Base-by-base conservation (phyloP, 768 basidiomycete genomes). In the Boletus barrowsii region DNA sequence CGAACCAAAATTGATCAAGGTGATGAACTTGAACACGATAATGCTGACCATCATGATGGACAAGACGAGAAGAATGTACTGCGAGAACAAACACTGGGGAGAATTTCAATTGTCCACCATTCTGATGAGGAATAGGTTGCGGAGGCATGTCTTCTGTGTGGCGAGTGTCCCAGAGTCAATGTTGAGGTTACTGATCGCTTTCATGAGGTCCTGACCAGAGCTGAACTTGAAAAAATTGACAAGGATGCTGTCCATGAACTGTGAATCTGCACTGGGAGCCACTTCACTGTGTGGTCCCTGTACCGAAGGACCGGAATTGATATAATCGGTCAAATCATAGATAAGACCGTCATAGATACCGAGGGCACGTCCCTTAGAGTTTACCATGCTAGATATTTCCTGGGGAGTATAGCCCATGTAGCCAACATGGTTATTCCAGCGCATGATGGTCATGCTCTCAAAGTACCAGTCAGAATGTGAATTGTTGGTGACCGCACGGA, bases 381-480 rank as follows among this genome's bases (percentile, higher is more conserved):
- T 79, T 0, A 91, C 90, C 79, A 86, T 82, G 59, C 80, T 83
- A 61, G 75, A 78, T 66, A 97, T 82, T 55, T 88, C 84, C 64
- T 82, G 82, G 14, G n/a, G 83, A 1, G 90, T 90, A 66, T 83
- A 88, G 0, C 94, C 96, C n/a, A n/a, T n/a, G n/a, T n/a, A n/a
- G n/a, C n/a, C n/a, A n/a, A n/a, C n/a, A n/a, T n/a, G n/a, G n/a
- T n/a, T n/a, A n/a, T n/a, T 87, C 77, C 87, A 97, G 8, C 96
- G 89, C 88, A 99, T 87, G 66, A 82, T 70, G 3, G 90, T 89
- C 97, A 99, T 98, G 54, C 77, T 79, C 73, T 98, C 89, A 60
- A 90, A 94, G 71, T 98, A 99, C 97, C 97, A 99, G 67, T 99
- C 97, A 0, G 97, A 95, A 10, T 96, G 83, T 0, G 88, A 87